Evolutionary conservation across 208 protist genomes (phyloP).

Genomic region (Leptomonas pyrrhocoris): DNA sequence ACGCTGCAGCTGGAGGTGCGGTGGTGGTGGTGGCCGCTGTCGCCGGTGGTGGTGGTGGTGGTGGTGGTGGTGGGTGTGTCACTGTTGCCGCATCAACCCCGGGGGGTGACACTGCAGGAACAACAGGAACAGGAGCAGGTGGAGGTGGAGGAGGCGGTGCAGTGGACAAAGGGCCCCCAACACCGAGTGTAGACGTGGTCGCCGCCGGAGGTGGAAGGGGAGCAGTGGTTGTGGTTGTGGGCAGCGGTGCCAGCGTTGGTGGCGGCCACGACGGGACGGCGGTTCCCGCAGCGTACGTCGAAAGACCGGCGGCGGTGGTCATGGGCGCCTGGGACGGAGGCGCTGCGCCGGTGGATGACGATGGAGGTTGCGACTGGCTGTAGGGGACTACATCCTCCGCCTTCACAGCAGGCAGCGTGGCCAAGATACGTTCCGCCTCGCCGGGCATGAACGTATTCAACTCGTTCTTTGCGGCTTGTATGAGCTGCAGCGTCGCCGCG

Average conservation of each 20-base stretch:
- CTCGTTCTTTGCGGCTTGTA: slow-evolving; percentile 55
- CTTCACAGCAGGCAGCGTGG: slow-evolving; percentile 22
- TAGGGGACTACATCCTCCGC: slow-evolving; percentile 22
- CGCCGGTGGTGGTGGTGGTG: background rate
- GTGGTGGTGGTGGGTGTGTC: background rate
- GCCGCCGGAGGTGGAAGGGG: slow-evolving; percentile 16
- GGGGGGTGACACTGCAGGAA: background rate
- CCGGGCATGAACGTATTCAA: slow-evolving; percentile 46
- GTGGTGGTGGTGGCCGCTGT: background rate
- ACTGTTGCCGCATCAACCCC: background rate
- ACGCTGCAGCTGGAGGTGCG: background rate
- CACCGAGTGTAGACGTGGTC: slow-evolving; percentile 29
- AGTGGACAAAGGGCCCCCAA: slow-evolving; percentile 30
- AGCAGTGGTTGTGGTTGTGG: background rate
- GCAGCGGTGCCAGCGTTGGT: slow-evolving; percentile 8
- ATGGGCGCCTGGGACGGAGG: background rate
- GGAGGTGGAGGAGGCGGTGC: slow-evolving; percentile 9
- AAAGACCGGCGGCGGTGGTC: background rate
- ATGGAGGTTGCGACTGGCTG: background rate
- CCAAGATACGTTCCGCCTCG: slow-evolving; percentile 35
- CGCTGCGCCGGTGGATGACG: background rate
- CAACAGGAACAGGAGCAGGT: background rate
- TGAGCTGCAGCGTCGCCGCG: slow-evolving; percentile 39
- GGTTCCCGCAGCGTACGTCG: background rate
- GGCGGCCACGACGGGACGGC: slow-evolving; percentile 4